These are phyloP conservation scores for Phytophthora sp. DNA, from an alignment of 352 stramenopile genomes.

Conservation along the genomic window DNA sequence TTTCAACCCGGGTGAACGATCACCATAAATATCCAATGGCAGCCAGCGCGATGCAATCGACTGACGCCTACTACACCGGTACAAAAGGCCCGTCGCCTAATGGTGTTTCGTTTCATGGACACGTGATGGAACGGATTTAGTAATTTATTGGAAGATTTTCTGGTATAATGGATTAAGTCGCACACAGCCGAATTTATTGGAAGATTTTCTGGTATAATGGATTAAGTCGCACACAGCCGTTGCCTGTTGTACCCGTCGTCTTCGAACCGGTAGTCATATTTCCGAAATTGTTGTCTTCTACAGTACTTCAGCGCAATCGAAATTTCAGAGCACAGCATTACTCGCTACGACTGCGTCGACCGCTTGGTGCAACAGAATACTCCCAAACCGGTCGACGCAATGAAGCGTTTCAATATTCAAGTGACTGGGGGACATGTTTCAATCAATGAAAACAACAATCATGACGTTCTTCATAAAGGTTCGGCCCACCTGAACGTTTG, in stretches of 20 bases:
- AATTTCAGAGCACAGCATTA: too few relatives aligned
- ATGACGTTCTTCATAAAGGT: slow-evolving; percentile 40
- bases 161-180: too few relatives aligned
- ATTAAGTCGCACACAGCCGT: too few relatives aligned
- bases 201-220: too few relatives aligned
- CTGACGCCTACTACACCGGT: slow-evolving; percentile 5
- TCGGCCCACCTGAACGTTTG: slow-evolving; percentile 36
- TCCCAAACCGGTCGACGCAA: slow-evolving; percentile 37
- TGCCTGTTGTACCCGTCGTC: too few relatives aligned
- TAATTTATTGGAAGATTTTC: too few relatives aligned
- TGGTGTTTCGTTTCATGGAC: too few relatives aligned
- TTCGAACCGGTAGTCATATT: too few relatives aligned
- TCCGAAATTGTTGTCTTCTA: too few relatives aligned
- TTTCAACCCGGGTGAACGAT: slow-evolving; percentile 22
- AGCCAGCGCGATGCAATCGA: not conserved
- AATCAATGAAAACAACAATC: slow-evolving; percentile 30
- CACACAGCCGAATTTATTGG: too few relatives aligned
- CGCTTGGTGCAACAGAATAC: slow-evolving; percentile 46
- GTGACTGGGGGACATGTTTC: slow-evolving; percentile 36
- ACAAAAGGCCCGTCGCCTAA: slow-evolving; percentile 6
- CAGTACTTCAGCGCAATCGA: too few relatives aligned
- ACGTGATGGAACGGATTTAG: too few relatives aligned
- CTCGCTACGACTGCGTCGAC: slow-evolving; percentile 26
- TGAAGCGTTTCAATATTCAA: slow-evolving; percentile 44
- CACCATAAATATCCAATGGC: slow-evolving; percentile 3